Evolutionary conservation across 495 filamentous ascomycete species (phyloP), one percentile per base, ranked within the genome.

Genomic region (Penicillium ochrochloron): DNA sequence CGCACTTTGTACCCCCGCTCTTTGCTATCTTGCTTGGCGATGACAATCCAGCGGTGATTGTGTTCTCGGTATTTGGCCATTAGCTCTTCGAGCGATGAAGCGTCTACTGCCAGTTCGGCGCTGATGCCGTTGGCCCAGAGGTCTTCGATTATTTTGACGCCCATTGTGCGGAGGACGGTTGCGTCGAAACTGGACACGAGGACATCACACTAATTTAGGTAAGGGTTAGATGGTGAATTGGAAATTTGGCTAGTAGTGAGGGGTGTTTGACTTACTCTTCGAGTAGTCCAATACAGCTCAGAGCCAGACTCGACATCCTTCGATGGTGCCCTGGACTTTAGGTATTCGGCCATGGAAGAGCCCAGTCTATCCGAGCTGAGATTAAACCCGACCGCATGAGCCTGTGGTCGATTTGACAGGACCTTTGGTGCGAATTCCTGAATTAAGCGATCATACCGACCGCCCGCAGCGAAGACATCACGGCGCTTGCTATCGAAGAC

Each of bases 401-500:
- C 75, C 50, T 80, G 79, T 7, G 76, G 67, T 35, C 76, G 74
- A 35, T 60, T 79, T 35, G 78, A 75, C 46, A 79, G 42, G 39
- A 75, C 73, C 44, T 76, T 78, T 6, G 80, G 79, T 33, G 75
- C 69, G 27, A 80, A 80, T 35, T 82, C 77, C 57, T 80, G 77
- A 39, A 99, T 94, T 48, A 99, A 78, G 23, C 85, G 84, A 72
- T 99, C 95, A 74, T 98, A 99, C 31, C 95, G 88, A 31, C 95
- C 95, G 54, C 95, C 95, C 37, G 94, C 95, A 1, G 94, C 95
- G 67, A 99, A 92, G 11, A 98, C 91, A 66, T 95, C 90, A 33
- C 84, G 81, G 66, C 87, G 87, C 75, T 94, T 97, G 60, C 83
- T 89, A 75, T 98, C 96, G 67, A 92, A 93, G 1, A 97, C 75